These are phyloP conservation scores for Boletus rex-veris DNA, from an alignment of 768 basidiomycete species.

Conservation along the genomic window DNA sequence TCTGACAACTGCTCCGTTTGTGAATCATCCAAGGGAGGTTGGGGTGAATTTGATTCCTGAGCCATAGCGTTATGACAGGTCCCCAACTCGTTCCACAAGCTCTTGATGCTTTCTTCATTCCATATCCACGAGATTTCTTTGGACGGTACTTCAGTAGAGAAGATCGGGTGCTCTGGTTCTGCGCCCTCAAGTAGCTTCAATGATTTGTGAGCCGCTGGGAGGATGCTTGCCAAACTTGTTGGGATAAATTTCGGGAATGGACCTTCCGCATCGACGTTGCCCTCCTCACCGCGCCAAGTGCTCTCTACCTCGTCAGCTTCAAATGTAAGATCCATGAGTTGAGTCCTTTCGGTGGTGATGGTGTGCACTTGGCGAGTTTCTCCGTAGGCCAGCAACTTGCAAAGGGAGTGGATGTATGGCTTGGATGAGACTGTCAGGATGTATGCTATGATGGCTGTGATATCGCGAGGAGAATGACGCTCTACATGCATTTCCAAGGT, in stretches of 20 bases:
- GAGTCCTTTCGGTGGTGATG: slow-evolving; percentile 10
- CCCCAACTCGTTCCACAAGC: slow-evolving; percentile 6
- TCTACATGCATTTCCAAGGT: slow-evolving; percentile 53
- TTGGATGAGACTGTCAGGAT: slow-evolving; percentile 62
- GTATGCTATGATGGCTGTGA: slow-evolving; percentile 60
- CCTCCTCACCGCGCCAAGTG: slow-evolving; percentile 39
- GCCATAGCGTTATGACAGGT: not conserved
- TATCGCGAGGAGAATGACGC: slow-evolving; percentile 43
- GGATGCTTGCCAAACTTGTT: slow-evolving; percentile 42
- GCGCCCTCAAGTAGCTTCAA: slow-evolving; percentile 62
- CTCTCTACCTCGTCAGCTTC: slow-evolving; percentile 36
- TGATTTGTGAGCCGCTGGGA: slow-evolving; percentile 68
- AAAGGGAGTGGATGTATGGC: slow-evolving; percentile 58
- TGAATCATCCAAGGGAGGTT: not conserved
- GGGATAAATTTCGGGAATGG: slow-evolving; percentile 67
- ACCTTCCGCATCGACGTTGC: slow-evolving; percentile 37
- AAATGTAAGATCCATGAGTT: slow-evolving; percentile 14
- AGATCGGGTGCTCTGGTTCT: slow-evolving; percentile 57
- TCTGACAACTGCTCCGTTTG: not conserved
- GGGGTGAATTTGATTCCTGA: not conserved
- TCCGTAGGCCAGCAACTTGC: slow-evolving; percentile 55
- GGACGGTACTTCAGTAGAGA: slow-evolving; percentile 33
- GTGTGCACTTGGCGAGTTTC: slow-evolving; percentile 29
- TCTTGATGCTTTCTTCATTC: slow-evolving; percentile 22
- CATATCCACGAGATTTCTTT: slow-evolving; percentile 51